Conservation (phyloP, 352 stramenopile species). For the Pythium monospermum region DNA sequence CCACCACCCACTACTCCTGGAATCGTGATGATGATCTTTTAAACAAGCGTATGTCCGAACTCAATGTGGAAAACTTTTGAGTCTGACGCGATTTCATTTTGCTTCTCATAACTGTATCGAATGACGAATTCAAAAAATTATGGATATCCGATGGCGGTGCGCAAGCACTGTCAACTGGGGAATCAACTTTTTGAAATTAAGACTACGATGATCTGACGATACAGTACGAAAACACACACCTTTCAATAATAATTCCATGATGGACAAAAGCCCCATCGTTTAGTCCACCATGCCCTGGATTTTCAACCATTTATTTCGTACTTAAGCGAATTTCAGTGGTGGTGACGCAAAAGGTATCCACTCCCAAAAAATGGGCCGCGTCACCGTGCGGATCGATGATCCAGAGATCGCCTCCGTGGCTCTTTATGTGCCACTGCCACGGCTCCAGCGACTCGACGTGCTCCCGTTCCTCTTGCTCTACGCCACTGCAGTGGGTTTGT, state of each 20-base stretch:
- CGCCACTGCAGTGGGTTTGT: constrained; percentile 29
- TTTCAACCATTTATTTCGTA: constrained; percentile 32
- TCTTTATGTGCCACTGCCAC: constrained; percentile 64
- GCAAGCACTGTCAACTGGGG: constrained; percentile 29
- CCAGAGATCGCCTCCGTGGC: constrained; percentile 41
- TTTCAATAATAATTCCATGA: not conserved
- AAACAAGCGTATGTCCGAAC: constrained; percentile 88
- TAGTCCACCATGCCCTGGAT: constrained; percentile 1
- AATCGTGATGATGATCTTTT: constrained; percentile 54
- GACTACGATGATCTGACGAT: constrained; percentile 89
- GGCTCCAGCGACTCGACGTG: constrained; percentile 41
- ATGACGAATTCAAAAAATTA: constrained; percentile 66
- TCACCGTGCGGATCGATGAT: constrained; percentile 42
- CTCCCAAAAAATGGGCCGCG: constrained; percentile 19
- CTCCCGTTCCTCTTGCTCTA: constrained; percentile 44
- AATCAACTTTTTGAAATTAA: constrained; percentile 57
- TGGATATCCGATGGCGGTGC: constrained; percentile 32
- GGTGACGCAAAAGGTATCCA: too few relatives aligned
- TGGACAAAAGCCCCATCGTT: constrained; percentile 5
- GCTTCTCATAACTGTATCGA: constrained; percentile 27
- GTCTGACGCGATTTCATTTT: constrained; percentile 21
- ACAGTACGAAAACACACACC: constrained; percentile 11
- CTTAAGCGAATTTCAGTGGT: constrained; percentile 22
- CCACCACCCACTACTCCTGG: not conserved
- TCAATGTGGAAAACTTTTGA: constrained; percentile 57